These are phyloP conservation scores for Claviceps spartinae DNA, from an alignment of 2,329 filamentous ascomycete genomes.

Conservation along the genomic window DNA sequence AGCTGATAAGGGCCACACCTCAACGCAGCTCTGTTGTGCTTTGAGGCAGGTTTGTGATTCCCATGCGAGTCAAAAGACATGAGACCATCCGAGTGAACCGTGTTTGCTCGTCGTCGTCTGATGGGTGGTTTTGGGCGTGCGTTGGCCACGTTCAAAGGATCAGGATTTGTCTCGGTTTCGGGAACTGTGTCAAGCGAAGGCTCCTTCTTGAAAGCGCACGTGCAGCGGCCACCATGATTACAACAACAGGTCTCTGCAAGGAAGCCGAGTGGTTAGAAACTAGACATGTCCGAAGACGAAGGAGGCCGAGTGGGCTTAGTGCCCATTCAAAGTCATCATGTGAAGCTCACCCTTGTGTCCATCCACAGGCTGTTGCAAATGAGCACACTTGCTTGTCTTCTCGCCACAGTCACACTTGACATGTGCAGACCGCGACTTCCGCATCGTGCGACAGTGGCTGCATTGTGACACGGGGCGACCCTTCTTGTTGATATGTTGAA, in stretches of 20 bases:
- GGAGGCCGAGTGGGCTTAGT: not conserved
- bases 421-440: constrained; percentile 90
- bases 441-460: constrained; percentile 86
- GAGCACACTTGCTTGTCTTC: constrained; percentile 62
- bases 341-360: constrained; percentile 43
- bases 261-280: constrained; percentile 7
- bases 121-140: constrained; percentile 27
- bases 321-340: not conserved
- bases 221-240: constrained; percentile 54
- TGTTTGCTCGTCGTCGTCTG: constrained; percentile 45
- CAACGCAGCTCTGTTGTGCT: constrained; percentile 46
- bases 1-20: constrained; percentile 50
- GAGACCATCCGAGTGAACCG: constrained; percentile 45
- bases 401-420: constrained; percentile 95
- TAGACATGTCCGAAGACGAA: constrained; percentile 2
- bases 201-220: constrained; percentile 52
- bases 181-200: constrained; percentile 45
- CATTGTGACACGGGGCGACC: constrained; percentile 96
- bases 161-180: constrained; percentile 46
- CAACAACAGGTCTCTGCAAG: constrained; percentile 51
- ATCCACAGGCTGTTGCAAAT: constrained; percentile 42
- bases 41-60: constrained; percentile 48
- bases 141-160: constrained; percentile 17
- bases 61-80: constrained; percentile 50
- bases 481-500: constrained; percentile 95